phyloP scores from a whole-genome alignment of 1,284 basidiomycete genomes.

The Lentinula novae-zelandiae region DNA sequence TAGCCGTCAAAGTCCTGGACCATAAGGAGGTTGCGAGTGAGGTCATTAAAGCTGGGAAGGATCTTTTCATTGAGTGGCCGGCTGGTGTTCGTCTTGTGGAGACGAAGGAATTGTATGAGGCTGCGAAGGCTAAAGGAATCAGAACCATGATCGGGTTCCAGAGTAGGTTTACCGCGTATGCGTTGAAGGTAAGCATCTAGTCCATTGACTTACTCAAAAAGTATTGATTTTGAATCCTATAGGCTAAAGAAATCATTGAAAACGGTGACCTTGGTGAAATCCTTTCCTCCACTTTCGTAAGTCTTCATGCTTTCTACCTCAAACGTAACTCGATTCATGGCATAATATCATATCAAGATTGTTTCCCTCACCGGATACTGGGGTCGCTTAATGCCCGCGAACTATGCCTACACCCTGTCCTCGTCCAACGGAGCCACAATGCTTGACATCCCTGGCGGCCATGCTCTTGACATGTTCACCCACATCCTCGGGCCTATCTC shows the following conservation, averaged over 20 bases:
- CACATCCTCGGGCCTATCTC: constrained; percentile 29
- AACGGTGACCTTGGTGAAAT: constrained; percentile 26
- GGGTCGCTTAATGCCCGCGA: neutral
- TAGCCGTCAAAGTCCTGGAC: constrained; percentile 27
- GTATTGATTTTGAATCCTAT: neutral
- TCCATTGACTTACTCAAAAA: neutral
- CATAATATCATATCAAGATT: neutral
- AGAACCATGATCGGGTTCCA: constrained; percentile 31
- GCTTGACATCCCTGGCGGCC: constrained; percentile 27
- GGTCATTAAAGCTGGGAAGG: constrained; percentile 32
- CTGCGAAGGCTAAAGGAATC: constrained; percentile 28
- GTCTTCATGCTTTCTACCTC: constrained; percentile 1
- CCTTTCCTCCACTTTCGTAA: constrained; percentile 26
- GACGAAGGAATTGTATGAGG: constrained; percentile 27
- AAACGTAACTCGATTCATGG: neutral
- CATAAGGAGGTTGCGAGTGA: constrained; percentile 27
- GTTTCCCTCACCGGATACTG: neutral
- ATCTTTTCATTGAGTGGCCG: constrained; percentile 38
- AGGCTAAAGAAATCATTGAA: neutral
- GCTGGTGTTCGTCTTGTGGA: constrained; percentile 27
- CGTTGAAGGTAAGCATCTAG: constrained; percentile 24
- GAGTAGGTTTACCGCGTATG: constrained; percentile 22
- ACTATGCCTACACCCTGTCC: neutral
- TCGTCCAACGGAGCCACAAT: constrained; percentile 13
- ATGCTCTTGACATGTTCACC: constrained; percentile 26